Conservation (phyloP, 73 alveolate genomes). For the Paramecium sexaurelia region DNA sequence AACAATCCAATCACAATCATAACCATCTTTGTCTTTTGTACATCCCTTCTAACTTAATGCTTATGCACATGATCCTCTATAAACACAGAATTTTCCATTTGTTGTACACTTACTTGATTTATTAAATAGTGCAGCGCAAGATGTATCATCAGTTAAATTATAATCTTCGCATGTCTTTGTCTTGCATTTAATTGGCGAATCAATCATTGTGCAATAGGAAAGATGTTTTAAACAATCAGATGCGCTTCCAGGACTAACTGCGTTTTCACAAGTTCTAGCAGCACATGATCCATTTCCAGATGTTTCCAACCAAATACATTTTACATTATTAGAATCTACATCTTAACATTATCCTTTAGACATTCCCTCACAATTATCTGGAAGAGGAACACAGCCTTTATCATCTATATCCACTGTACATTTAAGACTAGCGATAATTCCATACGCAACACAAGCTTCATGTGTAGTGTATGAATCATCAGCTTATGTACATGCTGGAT, state of each 20-base stretch:
- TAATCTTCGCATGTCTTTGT: not conserved
- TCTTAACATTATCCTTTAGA: not conserved
- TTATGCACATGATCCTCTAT: not conserved
- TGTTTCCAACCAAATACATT: not conserved
- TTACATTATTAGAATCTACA: not conserved
- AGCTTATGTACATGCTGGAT: not conserved
- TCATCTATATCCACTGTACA: not conserved
- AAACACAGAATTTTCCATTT: constrained; percentile 10
- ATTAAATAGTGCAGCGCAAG: not conserved
- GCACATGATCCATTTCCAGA: not conserved
- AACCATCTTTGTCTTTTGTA: not conserved
- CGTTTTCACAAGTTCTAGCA: not conserved
- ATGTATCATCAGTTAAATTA: not conserved
- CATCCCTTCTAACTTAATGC: not conserved
- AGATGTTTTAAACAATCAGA: not conserved
- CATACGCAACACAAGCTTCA: not conserved
- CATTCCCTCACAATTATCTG: not conserved
- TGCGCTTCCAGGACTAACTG: not conserved
- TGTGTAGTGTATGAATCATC: not conserved
- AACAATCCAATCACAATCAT: not conserved
- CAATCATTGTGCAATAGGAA: not conserved
- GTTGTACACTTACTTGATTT: not conserved
- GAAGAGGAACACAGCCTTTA: not conserved
- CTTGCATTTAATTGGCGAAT: not conserved
- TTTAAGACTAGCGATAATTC: not conserved